phyloP scores from a whole-genome alignment of 116 monocot species.

The Cymodocea nodosa region DNA sequence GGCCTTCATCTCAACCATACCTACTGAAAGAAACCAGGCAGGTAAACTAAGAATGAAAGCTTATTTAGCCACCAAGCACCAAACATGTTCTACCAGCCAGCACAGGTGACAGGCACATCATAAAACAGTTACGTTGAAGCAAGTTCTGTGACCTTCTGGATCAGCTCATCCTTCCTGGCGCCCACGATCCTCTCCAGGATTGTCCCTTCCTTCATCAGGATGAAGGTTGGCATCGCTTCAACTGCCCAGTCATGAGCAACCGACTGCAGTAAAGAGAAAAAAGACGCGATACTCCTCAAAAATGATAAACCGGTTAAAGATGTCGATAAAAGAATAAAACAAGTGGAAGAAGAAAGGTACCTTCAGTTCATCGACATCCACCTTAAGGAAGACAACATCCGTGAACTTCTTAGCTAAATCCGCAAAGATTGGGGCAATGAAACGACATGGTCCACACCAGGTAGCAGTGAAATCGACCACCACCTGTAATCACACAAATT shows the following conservation, averaged over 20 bases:
- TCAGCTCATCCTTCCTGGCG: conserved; percentile 44
- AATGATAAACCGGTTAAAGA: background rate
- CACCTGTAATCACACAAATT: conserved; percentile 17
- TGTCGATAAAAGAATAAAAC: background rate
- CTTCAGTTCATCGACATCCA: conserved; percentile 71
- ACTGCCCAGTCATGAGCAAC: conserved; percentile 47
- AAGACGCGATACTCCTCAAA: too few relatives aligned
- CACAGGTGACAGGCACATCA: too few relatives aligned
- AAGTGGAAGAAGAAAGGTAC: conserved; percentile 3
- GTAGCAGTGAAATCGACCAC: conserved; percentile 76
- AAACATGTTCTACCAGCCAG: too few relatives aligned
- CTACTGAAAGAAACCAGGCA: too few relatives aligned
- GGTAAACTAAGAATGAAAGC: too few relatives aligned
- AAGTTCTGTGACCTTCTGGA: conserved; percentile 6
- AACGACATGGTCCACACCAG: conserved; percentile 73
- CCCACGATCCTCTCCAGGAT: conserved; percentile 54
- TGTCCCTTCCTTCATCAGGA: conserved; percentile 48
- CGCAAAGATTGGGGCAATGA: conserved; percentile 44
- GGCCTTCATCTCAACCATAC: too few relatives aligned
- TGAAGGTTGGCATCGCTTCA: conserved; percentile 68
- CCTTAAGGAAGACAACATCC: conserved; percentile 52
- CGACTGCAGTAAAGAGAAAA: conserved; percentile 10
- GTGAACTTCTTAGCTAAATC: conserved; percentile 54
- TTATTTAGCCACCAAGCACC: too few relatives aligned
- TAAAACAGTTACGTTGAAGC: background rate